Conservation (phyloP, 768 basidiomycete genomes). For the Lactifluus rugatus region DNA sequence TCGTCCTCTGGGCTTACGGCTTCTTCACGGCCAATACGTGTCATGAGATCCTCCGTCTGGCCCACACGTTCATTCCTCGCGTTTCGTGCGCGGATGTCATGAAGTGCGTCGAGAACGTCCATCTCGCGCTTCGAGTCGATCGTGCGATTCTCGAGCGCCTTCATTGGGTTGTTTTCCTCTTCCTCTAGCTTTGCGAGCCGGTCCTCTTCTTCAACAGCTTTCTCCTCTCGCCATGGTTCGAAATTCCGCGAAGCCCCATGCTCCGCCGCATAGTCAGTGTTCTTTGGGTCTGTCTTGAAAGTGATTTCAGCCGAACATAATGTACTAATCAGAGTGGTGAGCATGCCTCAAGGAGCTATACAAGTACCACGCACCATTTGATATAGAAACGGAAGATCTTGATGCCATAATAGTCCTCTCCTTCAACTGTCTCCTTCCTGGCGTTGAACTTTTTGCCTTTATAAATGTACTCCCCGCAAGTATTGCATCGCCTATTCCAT, state of each 20-base stretch:
- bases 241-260: conserved; percentile 97
- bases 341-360: conserved; percentile 9
- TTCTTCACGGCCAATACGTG: conserved; percentile 54
- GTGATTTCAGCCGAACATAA: conserved; percentile 97
- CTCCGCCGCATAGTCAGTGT: conserved; percentile 88
- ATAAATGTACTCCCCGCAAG: conserved; percentile 97
- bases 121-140: conserved; percentile 93
- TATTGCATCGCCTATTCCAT: conserved; percentile 70
- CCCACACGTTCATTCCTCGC: conserved; percentile 83
- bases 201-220: conserved; percentile 72
- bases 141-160: conserved; percentile 86
- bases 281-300: conserved; percentile 99
- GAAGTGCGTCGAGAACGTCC: conserved; percentile 94
- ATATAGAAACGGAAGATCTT: conserved; percentile 93
- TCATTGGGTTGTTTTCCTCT: conserved; percentile 97
- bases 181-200: conserved; percentile 77
- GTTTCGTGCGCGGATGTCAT: conserved; percentile 82
- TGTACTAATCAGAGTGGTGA: conserved; percentile 44
- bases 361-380: conserved; percentile 56
- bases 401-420: conserved; percentile 97
- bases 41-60: conserved; percentile 58
- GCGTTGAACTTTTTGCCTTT: conserved; percentile 99
- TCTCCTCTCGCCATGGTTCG: conserved; percentile 90
- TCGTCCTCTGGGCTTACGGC: conserved; percentile 71
- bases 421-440: conserved; percentile 94